Base-by-base conservation (phyloP, 371 early-diverging fungal genomes). In the Actinomortierella ambigua region DNA sequence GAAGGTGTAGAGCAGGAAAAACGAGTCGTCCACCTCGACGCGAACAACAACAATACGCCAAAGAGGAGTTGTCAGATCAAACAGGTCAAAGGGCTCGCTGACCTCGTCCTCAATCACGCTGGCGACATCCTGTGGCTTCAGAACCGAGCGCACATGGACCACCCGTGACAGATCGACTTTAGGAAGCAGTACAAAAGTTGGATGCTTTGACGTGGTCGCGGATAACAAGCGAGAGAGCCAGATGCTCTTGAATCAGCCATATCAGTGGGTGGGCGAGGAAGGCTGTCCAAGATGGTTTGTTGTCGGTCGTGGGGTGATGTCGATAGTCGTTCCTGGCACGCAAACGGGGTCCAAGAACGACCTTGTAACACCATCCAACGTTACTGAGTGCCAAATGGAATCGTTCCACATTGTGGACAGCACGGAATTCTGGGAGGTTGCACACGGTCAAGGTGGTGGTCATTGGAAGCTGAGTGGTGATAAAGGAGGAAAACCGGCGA, bases 311-410 rank as follows among this genome's bases (percentile, higher is more conserved):
- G 41, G 5, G 34, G 53, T 22, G n/a, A n/a, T n/a, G n/a, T n/a
- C n/a, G n/a, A n/a, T n/a, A n/a, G n/a, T n/a, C n/a, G n/a, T n/a
- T n/a, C n/a, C 20, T 34, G 41, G 57, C 50, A 22, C 55, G 59
- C n/a, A 64, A 15, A 4, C 53, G 53, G 40, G 55, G 50, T 8
- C 65, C 65, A 0, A 71, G 39, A 15, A 52, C 28, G 2, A 71
- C 66, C 29, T 71, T 71, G 59, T 71, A 55, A 57, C 65, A 71
- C 29, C 65, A 59, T 44, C 64, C 60, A 54, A 59, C 53, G n/a
- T 71, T 71, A 11, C 62, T 62, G 9, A 65, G 64, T 14, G 71
- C 61, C 48, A 71, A 20, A 34, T 62, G 65, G 57, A 65, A 71
- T 18, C 66, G 66, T 26, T 71, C 71, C 18, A 71, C 62, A 43